Percentiles rank a stretch among this genome's conserved stretches.
Evolutionary conservation across 352 stramenopile genomes (phyloP).

Genomic region (Pythium rishiriense): DNA sequence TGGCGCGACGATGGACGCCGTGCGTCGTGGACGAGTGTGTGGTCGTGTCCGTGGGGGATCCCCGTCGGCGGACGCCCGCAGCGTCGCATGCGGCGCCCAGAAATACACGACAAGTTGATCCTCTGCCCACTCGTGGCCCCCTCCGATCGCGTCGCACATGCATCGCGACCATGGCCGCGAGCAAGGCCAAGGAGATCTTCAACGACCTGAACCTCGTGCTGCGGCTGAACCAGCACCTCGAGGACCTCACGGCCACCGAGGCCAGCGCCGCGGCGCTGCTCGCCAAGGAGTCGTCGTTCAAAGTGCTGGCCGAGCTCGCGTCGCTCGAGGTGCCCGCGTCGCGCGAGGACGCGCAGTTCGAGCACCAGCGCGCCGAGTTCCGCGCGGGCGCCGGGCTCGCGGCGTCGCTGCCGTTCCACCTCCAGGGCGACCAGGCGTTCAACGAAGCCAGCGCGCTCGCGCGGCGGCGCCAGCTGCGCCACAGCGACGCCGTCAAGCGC

Average conservation of each 20-base stretch:
- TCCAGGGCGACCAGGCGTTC: conserved; percentile 70
- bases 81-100: not conserved
- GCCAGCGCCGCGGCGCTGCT: conserved; percentile 29
- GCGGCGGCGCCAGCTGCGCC: conserved; percentile 52
- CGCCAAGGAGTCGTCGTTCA: conserved; percentile 56
- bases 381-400: conserved; percentile 14
- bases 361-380: conserved; percentile 56
- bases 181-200: conserved; percentile 56
- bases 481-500: conserved; percentile 41
- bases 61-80: too few relatives aligned
- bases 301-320: conserved; percentile 68
- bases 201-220: conserved; percentile 73
- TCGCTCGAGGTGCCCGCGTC: conserved; percentile 41
- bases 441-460: conserved; percentile 61
- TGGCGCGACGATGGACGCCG: too few relatives aligned
- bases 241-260: conserved; percentile 34
- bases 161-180: conserved; percentile 23
- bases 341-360: conserved; percentile 61
- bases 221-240: conserved; percentile 70
- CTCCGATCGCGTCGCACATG: too few relatives aligned
- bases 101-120: conserved; percentile 3
- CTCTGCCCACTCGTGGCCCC: too few relatives aligned
- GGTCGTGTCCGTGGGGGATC: not conserved
- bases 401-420: conserved; percentile 60
- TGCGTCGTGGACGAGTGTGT: not conserved